Conservation (phyloP, 1,139 yeast genomes). For the Wickerhamiella pararugosa region DNA sequence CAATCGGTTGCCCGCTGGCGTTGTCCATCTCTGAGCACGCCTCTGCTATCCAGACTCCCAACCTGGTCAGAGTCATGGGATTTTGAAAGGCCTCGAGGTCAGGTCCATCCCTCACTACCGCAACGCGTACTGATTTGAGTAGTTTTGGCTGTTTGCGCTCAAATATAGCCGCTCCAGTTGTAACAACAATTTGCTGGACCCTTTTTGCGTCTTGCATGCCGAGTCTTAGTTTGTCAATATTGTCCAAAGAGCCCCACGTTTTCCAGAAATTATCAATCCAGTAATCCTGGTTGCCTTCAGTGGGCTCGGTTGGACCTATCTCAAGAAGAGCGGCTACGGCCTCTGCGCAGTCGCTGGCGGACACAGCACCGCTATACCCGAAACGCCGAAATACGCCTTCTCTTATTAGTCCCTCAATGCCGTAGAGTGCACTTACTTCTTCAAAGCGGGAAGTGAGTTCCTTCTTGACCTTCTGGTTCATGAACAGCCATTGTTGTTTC, state of each 20-base stretch:
- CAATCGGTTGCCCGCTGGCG: slow-evolving; percentile 51
- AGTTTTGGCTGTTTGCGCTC: slow-evolving; percentile 72
- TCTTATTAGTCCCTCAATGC: slow-evolving; percentile 66
- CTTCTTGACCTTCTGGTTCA: slow-evolving; percentile 67
- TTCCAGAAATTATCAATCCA: slow-evolving; percentile 91
- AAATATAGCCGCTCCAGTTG: slow-evolving; percentile 75
- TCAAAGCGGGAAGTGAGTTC: slow-evolving; percentile 55
- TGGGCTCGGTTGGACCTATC: slow-evolving; percentile 15
- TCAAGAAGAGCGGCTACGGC: slow-evolving; percentile 75
- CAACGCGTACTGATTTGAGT: slow-evolving; percentile 65
- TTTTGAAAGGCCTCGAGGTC: slow-evolving; percentile 65
- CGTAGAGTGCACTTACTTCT: slow-evolving; percentile 59
- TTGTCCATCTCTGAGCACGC: slow-evolving; percentile 72
- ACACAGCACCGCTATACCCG: slow-evolving; percentile 74
- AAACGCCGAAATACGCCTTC: slow-evolving; percentile 77
- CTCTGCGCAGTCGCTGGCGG: slow-evolving; percentile 91
- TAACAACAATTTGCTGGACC: slow-evolving; percentile 72
- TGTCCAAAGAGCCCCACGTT: slow-evolving; percentile 82
- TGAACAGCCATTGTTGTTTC: slow-evolving; percentile 83
- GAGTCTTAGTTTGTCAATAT: slow-evolving; percentile 35
- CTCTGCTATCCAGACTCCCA: slow-evolving; percentile 86
- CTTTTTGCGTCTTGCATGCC: slow-evolving; percentile 72
- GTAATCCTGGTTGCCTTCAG: slow-evolving; percentile 36
- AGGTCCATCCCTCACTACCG: slow-evolving; percentile 82
- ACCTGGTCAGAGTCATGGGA: slow-evolving; percentile 67